Evolutionary conservation across 805 yeast species (phyloP), one percentile per base, ranked within the genome.

Genomic region (Saccharomyces paradoxus): DNA sequence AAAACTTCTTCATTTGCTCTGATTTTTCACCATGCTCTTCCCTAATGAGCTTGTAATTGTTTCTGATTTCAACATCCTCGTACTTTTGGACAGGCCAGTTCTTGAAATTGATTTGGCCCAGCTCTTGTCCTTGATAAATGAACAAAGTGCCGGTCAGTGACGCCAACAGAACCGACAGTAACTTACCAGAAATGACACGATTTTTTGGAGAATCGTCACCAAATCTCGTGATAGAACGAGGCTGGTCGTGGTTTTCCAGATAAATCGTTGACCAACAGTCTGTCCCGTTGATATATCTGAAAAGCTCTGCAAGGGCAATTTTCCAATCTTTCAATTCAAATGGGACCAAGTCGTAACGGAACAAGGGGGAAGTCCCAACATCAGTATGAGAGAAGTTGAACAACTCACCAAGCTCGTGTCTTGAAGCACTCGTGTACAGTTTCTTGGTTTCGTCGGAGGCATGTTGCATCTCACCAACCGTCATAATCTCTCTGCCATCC

Each of bases 231-330:
- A 80, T 74, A 37, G 77, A 70, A 62, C 84, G 73, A 12, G 84
- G 78, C 61, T 79, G 84, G 66, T 81, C 85, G 63, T 81, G 85
- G 63, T 81, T 81, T 65, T 81, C 86, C 56, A 77, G 63, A 66
- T 76, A 80, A 21, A 75, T 73, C 12, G 84, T 78, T 32, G 80
- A 66, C 84, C 86, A 81, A n/a, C 81, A 81, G 58, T 81, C 84
- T 17, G 80, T 74, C 21, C 71, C 77, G 50, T 77, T 75, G 56
- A 75, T 71, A 81, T 77, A 77, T 6, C 63, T 64, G 55, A 71
- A 65, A 61, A 71, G 71, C 22, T 56, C 65, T 48, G 63, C 55
- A 46, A 77, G 60, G 8, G 78, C 75, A 29, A 70, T 63, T 60
- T 79, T 79, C 63, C 75, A 71, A 17, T 77, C 77, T 8, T 65